Conservation (phyloP, 148 eudicot genomes). For the Dianthus caryophyllus region DNA sequence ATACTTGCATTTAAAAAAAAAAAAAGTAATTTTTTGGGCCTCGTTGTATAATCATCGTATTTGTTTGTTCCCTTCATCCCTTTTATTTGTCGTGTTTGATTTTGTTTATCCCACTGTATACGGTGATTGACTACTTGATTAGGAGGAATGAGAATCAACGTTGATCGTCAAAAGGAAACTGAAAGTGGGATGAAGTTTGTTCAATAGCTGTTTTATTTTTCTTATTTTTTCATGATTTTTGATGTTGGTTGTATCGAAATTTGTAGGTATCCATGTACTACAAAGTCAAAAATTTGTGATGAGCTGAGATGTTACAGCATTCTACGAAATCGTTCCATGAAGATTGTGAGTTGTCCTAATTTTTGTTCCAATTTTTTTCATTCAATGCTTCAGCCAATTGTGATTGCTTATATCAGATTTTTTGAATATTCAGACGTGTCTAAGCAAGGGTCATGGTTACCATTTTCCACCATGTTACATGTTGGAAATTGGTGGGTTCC, state of each 20-base stretch:
- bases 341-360: conserved; percentile 25
- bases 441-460: conserved; percentile 64
- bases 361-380: not conserved
- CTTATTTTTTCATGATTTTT: too few relatives aligned
- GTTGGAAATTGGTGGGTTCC: conserved; percentile 52
- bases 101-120: too few relatives aligned
- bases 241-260: not conserved
- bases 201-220: too few relatives aligned
- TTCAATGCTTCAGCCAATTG: not conserved
- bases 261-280: not conserved
- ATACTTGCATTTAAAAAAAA: too few relatives aligned
- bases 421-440: conserved; percentile 57
- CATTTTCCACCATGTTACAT: conserved; percentile 74
- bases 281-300: not conserved
- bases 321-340: conserved; percentile 17
- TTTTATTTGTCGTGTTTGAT: too few relatives aligned
- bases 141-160: too few relatives aligned
- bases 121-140: too few relatives aligned
- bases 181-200: too few relatives aligned
- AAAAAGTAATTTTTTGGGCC: too few relatives aligned
- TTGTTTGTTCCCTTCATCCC: too few relatives aligned
- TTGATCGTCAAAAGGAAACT: too few relatives aligned
- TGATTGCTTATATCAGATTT: not conserved
- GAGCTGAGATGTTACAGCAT: not conserved
- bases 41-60: too few relatives aligned